phyloP scores from a whole-genome alignment of 257 asterid genomes.

The Rhazya stricta region DNA sequence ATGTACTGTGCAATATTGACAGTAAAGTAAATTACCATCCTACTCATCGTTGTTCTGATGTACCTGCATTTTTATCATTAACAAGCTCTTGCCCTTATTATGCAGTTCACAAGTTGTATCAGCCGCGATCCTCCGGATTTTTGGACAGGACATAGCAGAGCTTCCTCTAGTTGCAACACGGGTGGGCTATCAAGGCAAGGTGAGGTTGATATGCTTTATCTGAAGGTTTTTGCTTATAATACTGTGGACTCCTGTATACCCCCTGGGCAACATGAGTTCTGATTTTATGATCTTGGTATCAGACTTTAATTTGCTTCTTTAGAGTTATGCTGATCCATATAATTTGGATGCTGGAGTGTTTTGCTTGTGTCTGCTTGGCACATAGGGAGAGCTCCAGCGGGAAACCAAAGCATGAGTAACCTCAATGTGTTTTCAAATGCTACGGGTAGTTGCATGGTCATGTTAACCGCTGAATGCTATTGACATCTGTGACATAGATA shows the following conservation, averaged over 20 bases:
- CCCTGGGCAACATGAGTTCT: no score
- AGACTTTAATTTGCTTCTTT: neutral
- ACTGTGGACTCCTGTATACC: neutral
- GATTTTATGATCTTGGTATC: neutral
- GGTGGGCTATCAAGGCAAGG: conserved; percentile 74
- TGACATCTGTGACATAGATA: neutral
- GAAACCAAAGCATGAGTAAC: neutral
- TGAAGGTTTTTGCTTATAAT: neutral
- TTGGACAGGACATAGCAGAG: conserved; percentile 90
- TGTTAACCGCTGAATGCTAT: neutral
- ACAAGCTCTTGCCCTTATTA: conserved; percentile 17
- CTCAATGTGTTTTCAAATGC: neutral
- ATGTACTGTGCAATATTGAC: conserved; percentile 89
- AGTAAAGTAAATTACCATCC: conserved; percentile 49
- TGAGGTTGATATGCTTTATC: conserved; percentile 23
- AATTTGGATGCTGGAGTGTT: neutral
- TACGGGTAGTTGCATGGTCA: neutral
- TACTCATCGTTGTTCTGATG: neutral
- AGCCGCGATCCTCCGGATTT: conserved; percentile 84
- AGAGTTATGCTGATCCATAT: neutral
- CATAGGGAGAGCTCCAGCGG: neutral
- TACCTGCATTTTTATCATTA: conserved; percentile 10
- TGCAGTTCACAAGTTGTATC: conserved; percentile 93
- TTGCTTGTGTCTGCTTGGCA: neutral
- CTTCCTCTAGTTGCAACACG: conserved; percentile 96